phyloP scores from a whole-genome alignment of 139 green algal species.

The Micractinium sp. region DNA sequence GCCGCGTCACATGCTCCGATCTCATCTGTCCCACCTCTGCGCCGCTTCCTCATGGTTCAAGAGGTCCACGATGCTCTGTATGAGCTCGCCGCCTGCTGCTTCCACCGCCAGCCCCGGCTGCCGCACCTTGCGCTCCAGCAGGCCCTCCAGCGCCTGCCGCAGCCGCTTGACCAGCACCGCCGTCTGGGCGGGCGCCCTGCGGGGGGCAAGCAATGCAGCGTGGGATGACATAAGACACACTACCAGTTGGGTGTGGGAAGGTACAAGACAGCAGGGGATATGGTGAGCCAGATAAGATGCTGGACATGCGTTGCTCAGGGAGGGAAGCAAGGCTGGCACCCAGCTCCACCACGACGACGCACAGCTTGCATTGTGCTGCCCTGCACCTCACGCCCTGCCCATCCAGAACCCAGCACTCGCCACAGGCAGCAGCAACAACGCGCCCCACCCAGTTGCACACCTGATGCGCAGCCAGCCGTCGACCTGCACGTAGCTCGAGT shows the following conservation, averaged over 20 bases:
- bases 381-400: neutral
- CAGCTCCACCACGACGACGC: no score
- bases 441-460: neutral
- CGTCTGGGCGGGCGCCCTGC: slow-evolving; percentile 57
- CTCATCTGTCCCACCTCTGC: slow-evolving; percentile 19
- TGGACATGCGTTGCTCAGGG: no score
- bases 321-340: no score
- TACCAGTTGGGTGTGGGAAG: no score
- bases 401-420: neutral
- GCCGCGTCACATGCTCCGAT: no score
- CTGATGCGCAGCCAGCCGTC: slow-evolving; percentile 74
- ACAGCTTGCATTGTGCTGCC: neutral
- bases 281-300: no score
- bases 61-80: slow-evolving; percentile 48
- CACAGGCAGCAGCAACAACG: neutral
- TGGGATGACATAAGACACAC: neutral
- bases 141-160: slow-evolving; percentile 66
- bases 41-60: slow-evolving; percentile 51
- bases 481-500: slow-evolving; percentile 69
- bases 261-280: neutral
- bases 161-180: slow-evolving; percentile 92
- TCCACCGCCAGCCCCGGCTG: slow-evolving; percentile 27
- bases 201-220: neutral
- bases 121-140: slow-evolving; percentile 57
- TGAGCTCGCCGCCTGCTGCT: slow-evolving; percentile 22